Evolutionary conservation across 139 green algal genomes (phyloP).

Genomic region (Limnomonas spitsbergensis): DNA sequence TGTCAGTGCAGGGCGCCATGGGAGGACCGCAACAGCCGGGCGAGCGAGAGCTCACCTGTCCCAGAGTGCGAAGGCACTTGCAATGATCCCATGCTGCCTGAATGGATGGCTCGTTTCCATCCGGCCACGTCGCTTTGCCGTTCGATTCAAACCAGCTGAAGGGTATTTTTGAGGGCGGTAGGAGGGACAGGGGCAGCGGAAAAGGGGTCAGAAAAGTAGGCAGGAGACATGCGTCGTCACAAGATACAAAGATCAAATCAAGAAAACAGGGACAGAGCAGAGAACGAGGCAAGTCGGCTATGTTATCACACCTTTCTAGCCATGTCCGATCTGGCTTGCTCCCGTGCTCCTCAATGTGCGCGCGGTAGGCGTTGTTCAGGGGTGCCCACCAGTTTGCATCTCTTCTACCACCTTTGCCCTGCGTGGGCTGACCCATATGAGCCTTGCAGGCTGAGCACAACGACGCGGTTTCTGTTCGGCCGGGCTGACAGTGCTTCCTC

Average conservation of each 20-base stretch:
- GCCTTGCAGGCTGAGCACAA: too few relatives aligned
- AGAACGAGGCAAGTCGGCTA: not conserved
- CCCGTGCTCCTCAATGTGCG: not conserved
- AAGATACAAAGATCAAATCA: not conserved
- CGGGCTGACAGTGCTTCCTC: too few relatives aligned
- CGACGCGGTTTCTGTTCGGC: too few relatives aligned
- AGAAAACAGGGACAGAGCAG: not conserved
- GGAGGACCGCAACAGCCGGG: too few relatives aligned
- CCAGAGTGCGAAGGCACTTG: slow-evolving; percentile 15
- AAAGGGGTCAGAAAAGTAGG: not conserved
- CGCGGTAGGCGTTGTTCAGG: slow-evolving; percentile 1
- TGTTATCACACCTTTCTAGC: slow-evolving; percentile 1
- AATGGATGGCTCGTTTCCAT: slow-evolving; percentile 1
- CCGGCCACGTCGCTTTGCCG: slow-evolving; percentile 3
- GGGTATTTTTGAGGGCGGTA: too few relatives aligned
- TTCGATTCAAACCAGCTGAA: slow-evolving; percentile 4
- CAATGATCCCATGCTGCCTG: slow-evolving; percentile 16
- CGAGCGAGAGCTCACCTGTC: not conserved
- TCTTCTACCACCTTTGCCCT: too few relatives aligned
- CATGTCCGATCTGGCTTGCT: slow-evolving; percentile 1
- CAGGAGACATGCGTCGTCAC: not conserved
- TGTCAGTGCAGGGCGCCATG: too few relatives aligned
- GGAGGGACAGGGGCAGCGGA: too few relatives aligned
- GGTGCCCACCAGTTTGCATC: slow-evolving; percentile 14
- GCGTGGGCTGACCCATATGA: too few relatives aligned